Base-by-base conservation (phyloP, 305 asterid genomes). In the Petunia hybrid region DNA sequence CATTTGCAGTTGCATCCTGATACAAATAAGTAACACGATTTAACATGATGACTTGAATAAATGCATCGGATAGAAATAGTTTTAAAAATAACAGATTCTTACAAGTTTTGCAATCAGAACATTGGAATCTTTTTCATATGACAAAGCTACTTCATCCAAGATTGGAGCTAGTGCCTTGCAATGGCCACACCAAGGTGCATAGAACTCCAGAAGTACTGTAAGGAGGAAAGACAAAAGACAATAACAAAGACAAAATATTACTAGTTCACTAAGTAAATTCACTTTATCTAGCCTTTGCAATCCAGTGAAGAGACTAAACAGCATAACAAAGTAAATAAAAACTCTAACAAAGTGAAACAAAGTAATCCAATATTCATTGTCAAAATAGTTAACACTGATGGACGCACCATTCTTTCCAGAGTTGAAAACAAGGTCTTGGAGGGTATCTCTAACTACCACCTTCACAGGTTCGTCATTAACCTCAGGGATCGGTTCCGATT, bases 181-280 rank as follows among this genome's bases (percentile, higher is more conserved):
- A 85, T 92, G 95, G 83, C 94, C 95, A 78, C 97, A 93, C 95
- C 97, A 92, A 14, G 97, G 97, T 55, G 95, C 92, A 76, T 93
- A 92, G 80, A 93, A 93, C 83, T 92, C 94, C 3, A 93, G 80
- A 61, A 93, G 82, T 83, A 93, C 97, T 92, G 93, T 63, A 76
- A 6, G 41, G 59, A 14, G 14, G 5, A 40, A 6, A 66, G 51
- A 16, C 39, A 31, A 71, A 71, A 35, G 12, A 48, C 43, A 6
- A 5, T 4, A 35, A 12, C 62, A 73, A 51, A 41, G 36, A 14
- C 0, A 51, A 9, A 51, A 51, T 14, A 51, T 51, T 13, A 51
- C 51, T 51, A 73, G 63, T 73, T 73, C 46, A 3, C 9, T 8
- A 46, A 12, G 2, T 8, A 8, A 8, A 4, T 22, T 22, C 31